A percentile compares a stretch with the other conserved stretches of the same genome.
Conservation (phyloP, 331 rosid species). For the Acacia concinna region DNA sequence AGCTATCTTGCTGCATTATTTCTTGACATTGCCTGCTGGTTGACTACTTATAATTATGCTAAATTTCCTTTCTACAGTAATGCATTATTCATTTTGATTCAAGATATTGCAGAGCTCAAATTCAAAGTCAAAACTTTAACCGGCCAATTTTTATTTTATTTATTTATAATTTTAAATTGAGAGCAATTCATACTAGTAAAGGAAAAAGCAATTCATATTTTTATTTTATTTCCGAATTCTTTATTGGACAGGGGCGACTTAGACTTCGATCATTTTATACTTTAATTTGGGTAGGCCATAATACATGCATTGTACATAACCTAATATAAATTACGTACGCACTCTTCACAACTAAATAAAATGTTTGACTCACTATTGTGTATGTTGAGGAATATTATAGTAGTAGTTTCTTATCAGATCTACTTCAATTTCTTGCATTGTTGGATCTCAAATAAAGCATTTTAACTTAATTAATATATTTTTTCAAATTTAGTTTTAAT, state of each 20-base stretch:
- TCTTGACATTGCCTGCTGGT: too few species aligned
- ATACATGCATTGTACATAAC: background rate
- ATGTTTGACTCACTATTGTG: background rate
- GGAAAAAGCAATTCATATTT: background rate
- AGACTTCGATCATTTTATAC: background rate
- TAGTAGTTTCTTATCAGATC: background rate
- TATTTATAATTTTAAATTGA: background rate
- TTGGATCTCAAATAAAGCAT: background rate
- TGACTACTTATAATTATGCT: background rate
- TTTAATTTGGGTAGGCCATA: background rate
- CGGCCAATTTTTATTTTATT: background rate
- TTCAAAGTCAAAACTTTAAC: background rate
- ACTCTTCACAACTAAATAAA: too few species aligned
- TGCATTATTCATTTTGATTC: background rate
- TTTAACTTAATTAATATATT: too few species aligned
- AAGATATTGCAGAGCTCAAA: background rate
- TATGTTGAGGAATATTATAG: too few species aligned
- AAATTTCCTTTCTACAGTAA: background rate
- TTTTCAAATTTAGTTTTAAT: too few species aligned
- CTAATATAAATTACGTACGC: background rate
- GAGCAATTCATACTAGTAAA: background rate
- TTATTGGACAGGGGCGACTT: background rate
- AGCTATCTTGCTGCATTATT: too few species aligned
- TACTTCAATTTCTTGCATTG: background rate
- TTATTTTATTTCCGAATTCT: background rate